Evolutionary conservation across 2,329 filamentous ascomycete genomes (phyloP).

Genomic region (Verticillium klebahnii): DNA sequence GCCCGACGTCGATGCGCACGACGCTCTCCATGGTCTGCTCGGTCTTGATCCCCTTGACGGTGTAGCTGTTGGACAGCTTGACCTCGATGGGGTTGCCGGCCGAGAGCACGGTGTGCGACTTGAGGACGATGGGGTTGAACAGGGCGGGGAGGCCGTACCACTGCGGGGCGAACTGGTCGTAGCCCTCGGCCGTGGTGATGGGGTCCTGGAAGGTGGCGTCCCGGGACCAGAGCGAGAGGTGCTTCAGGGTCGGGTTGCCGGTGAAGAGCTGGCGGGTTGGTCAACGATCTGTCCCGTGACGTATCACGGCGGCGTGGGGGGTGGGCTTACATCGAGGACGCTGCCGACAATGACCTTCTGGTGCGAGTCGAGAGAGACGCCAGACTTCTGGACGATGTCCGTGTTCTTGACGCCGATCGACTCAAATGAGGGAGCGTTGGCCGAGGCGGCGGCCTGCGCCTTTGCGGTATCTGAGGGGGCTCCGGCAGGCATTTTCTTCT

Average conservation of each 20-base stretch:
- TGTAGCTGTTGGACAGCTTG: constrained; percentile 34
- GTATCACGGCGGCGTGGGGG: background rate
- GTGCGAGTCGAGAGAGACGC: constrained; percentile 41
- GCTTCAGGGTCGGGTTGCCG: constrained; percentile 52
- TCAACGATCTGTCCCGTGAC: background rate
- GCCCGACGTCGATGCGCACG: constrained; percentile 25
- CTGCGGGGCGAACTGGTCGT: constrained; percentile 42
- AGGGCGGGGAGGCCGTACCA: constrained; percentile 56
- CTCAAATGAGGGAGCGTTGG: constrained; percentile 15
- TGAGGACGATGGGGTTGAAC: constrained; percentile 53
- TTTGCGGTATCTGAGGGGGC: constrained; percentile 21
- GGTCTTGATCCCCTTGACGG: constrained; percentile 25
- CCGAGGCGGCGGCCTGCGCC: constrained; percentile 13
- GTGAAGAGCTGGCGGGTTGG: constrained; percentile 44
- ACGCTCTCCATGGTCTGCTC: constrained; percentile 25
- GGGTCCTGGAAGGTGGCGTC: constrained; percentile 55
- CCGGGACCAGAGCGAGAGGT: constrained; percentile 55
- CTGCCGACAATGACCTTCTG: constrained; percentile 53
- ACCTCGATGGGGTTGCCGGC: constrained; percentile 56
- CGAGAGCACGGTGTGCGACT: constrained; percentile 47
- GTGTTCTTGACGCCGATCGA: constrained; percentile 44
- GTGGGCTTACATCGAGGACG: constrained; percentile 45
- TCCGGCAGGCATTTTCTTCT: constrained; percentile 21
- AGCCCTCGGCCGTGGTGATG: constrained; percentile 51
- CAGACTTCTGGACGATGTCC: constrained; percentile 45